Evolutionary conservation across 495 filamentous ascomycete genomes (phyloP).

Genomic region (Penicillium bialowiezense): DNA sequence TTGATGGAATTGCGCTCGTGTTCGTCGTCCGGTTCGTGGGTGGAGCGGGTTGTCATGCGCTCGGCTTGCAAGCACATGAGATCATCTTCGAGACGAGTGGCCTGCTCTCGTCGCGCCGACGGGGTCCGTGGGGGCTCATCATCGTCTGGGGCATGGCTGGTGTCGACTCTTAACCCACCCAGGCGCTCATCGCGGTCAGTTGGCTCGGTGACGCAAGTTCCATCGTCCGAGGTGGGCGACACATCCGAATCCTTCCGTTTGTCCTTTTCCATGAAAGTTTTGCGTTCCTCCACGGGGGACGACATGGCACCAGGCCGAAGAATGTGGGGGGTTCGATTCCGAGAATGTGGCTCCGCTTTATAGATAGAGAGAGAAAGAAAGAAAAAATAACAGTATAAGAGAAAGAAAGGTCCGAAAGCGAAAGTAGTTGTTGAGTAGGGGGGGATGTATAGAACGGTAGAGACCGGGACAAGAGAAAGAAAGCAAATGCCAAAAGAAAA

Average conservation of each 20-base stretch:
- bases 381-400: neutral
- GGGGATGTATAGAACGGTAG: neutral
- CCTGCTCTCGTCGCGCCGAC: conserved; percentile 60
- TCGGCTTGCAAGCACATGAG: conserved; percentile 80
- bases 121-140: conserved; percentile 39
- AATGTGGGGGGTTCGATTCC: conserved; percentile 13
- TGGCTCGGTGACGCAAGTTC: conserved; percentile 32
- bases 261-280: conserved; percentile 21
- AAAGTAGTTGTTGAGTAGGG: neutral
- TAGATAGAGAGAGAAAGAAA: neutral
- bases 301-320: conserved; percentile 50
- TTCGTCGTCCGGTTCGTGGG: conserved; percentile 42
- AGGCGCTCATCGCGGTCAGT: conserved; percentile 2
- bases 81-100: conserved; percentile 77
- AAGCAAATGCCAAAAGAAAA: neutral
- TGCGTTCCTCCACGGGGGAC: conserved; percentile 47
- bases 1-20: conserved; percentile 42
- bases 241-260: conserved; percentile 17
- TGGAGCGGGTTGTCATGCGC: conserved; percentile 59
- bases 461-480: neutral
- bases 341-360: neutral
- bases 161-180: conserved; percentile 36
- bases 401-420: neutral
- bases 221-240: conserved; percentile 38
- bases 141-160: conserved; percentile 24